Evolutionary conservation across 139 green algal genomes (phyloP), one percentile per base, ranked within the genome.

Genomic region (Parachlorella kessleri): DNA sequence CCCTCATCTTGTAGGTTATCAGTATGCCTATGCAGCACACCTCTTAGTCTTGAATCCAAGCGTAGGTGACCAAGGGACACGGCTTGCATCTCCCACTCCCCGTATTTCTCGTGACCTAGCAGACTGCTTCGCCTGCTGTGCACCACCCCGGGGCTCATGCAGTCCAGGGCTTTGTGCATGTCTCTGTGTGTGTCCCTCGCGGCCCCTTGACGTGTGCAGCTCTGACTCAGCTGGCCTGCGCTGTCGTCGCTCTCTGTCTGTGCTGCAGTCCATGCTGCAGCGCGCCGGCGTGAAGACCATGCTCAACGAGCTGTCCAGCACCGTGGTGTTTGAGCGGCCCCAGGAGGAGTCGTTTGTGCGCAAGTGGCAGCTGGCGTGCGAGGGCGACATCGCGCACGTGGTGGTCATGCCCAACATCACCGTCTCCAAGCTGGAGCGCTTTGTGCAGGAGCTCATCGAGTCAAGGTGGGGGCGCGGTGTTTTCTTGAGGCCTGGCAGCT

Each of bases 341-440:
- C 72, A 73, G 24, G 92, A 96, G 73, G 90, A 96, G 79, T 72
- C 86, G 7, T 98, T 98, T 78, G 88, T 98, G 70, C 87, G 92
- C 64, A 98, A 98, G 86, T 98, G 95, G 94, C 94, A 97, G 88
- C 91, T 99, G 74, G 95, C 95, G 6, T 99, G 95, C 84, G 88
- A 98, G 91, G 92, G 87, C 10, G 88, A 96, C 78, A 97, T 99
- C 53, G 96, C 96, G 28, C 96, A 99, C 77, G 96, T 98, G 36
- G 95, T 99, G 30, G 96, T 99, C 10, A 99, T 99, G 96, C 96
- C 95, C 71, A 99, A 97, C 88, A 94, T 99, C 66, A 91, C 82
- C 5, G 79, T 96, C 9, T 85, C 92, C 48, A 98, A 98, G 90
- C 86, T 99, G 70, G 91, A 98, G 80, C 71, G 82, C 7, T 99